Evolutionary conservation across 75 land plant genomes (phyloP), one percentile per base, ranked within the genome.

Genomic region (Gnetum montanum): DNA sequence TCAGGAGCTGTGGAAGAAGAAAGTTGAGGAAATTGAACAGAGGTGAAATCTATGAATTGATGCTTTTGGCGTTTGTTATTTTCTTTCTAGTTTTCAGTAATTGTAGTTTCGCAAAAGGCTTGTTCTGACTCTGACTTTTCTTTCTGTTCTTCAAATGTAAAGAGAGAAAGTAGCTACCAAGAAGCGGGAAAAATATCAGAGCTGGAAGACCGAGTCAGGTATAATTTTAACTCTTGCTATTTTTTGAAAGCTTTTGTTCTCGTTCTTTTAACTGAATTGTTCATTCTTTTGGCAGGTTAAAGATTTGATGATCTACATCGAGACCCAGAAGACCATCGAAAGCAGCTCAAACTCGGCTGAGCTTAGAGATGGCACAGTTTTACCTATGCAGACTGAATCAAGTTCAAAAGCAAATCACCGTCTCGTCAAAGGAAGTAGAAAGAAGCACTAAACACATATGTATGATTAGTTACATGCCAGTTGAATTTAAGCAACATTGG

Each of bases 1-100:
- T 60, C 88, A 83, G 64, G 80, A 79, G 47, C 58, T 77, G 29
- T 95, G 87, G 83, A 74, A 74, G 65, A 57, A 60, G 59, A 84
- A 74, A 61, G 45, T 80, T 34, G 25, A 36, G 47, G 75, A 89
- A 59, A 51, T 69, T 37, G 99, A 95, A 71, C 65, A 80, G 46
- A 80, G 93, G 98, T 93, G 64, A 4, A 46, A 53, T 27, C 60
- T 37, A 35, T 49, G 4, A n/a, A 22, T 36, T 18, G 29, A 18
- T 58, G 61, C 50, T 44, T n/a, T n/a, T 40, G n/a, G 7, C 16
- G 25, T 31, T 31, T 58, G 15, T 56, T 28, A n/a, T 20, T 62
- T 22, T 54, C 12, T 0, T 38, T 23, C 36, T 46, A 26, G 16
- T 12, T 50, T 29, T 10, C 16, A n/a, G 4, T 8, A 22, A n/a